These are phyloP conservation scores for Calycina herbarum DNA, from an alignment of 2,329 filamentous ascomycete species.

Conservation along the genomic window DNA sequence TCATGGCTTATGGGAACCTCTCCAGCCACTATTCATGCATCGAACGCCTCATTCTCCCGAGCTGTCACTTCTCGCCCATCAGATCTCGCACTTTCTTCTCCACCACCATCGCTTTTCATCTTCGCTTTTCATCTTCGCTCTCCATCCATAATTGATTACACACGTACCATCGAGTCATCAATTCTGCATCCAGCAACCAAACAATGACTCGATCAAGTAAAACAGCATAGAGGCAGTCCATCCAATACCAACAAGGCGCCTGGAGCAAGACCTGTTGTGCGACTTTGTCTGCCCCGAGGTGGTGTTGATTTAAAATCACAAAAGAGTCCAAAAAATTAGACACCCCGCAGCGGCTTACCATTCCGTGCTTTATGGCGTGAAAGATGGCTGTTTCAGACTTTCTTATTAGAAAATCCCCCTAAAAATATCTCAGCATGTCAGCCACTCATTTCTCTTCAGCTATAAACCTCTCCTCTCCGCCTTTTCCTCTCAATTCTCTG, in stretches of 20 bases:
- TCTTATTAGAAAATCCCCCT: neutral
- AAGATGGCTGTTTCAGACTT: conserved; percentile 3
- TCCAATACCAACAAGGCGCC: neutral
- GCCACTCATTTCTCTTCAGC: neutral
- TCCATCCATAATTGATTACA: neutral
- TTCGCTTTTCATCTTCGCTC: neutral
- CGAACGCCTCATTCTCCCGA: neutral
- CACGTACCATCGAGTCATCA: neutral
- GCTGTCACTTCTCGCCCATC: neutral
- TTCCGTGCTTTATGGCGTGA: neutral
- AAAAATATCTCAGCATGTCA: neutral
- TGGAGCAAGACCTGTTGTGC: conserved; percentile 2
- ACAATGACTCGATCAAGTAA: neutral
- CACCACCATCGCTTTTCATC: too few relatives aligned
- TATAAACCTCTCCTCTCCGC: neutral
- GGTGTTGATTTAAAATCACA: neutral
- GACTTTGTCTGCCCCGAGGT: neutral
- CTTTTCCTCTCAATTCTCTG: neutral
- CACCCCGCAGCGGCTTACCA: neutral
- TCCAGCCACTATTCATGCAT: conserved; percentile 14
- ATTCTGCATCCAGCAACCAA: neutral
- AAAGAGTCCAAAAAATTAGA: neutral
- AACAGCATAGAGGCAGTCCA: neutral
- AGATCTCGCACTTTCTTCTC: neutral
- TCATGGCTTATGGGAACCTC: conserved; percentile 13